Percentiles rank a stretch among this genome's conserved stretches.
Conservation (phyloP, 192 early-diverging fungal genomes). For the Entomortierella lignicola region DNA sequence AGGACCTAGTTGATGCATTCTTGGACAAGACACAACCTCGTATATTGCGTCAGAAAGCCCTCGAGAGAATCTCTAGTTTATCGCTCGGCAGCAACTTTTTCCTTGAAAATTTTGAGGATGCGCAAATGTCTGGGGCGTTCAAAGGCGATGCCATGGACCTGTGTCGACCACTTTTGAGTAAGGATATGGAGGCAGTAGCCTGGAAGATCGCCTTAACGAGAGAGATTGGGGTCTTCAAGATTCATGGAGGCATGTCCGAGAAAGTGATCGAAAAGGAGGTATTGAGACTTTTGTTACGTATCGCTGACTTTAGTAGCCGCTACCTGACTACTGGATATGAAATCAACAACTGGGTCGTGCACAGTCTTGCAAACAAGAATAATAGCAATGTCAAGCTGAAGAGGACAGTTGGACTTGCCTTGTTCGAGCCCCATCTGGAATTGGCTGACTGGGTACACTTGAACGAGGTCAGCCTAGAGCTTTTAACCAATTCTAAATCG, state of each 20-base stretch:
- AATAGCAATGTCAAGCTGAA: conserved; percentile 7
- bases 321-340: conserved; percentile 8
- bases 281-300: conserved; percentile 21
- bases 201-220: conserved; percentile 21
- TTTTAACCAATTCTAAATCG: neutral
- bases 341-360: conserved; percentile 6
- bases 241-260: conserved; percentile 22
- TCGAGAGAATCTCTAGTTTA: conserved; percentile 20
- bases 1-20: conserved; percentile 32
- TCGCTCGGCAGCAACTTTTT: neutral
- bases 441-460: conserved; percentile 40
- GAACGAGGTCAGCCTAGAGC: conserved; percentile 5
- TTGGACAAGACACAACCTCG: conserved; percentile 28
- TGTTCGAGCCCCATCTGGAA: conserved; percentile 26
- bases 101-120: conserved; percentile 14
- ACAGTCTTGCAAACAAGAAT: conserved; percentile 3
- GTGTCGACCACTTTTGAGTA: conserved; percentile 19
- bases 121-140: conserved; percentile 12
- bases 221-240: conserved; percentile 28
- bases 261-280: conserved; percentile 24
- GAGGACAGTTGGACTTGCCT: conserved; percentile 6
- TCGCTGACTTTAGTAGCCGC: conserved; percentile 23
- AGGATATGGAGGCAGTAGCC: conserved; percentile 35
- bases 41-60: conserved; percentile 14
- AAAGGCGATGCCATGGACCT: conserved; percentile 15